Conservation (phyloP, 331 rosid genomes). For the Cucumis variabilis region DNA sequence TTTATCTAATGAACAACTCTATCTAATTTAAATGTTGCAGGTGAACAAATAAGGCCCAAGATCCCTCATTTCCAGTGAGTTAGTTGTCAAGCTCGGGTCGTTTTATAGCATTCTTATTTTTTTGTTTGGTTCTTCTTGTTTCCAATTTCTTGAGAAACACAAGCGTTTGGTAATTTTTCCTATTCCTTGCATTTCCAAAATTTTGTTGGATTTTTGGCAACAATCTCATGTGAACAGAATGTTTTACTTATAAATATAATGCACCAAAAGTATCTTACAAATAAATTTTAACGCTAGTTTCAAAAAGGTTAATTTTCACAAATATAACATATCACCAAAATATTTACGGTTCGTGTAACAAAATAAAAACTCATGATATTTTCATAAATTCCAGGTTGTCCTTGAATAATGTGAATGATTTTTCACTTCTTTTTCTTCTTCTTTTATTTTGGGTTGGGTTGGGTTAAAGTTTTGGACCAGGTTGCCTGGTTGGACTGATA, state of each 20-base stretch:
- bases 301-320: too few relatives aligned
- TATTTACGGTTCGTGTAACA: too few relatives aligned
- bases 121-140: background rate
- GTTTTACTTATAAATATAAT: background rate
- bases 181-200: background rate
- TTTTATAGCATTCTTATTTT: too few relatives aligned
- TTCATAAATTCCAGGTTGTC: too few relatives aligned
- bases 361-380: too few relatives aligned
- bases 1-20: background rate
- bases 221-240: background rate
- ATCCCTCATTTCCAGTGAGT: background rate
- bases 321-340: too few relatives aligned
- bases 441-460: too few relatives aligned
- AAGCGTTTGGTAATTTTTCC: background rate
- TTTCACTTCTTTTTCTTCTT: too few relatives aligned
- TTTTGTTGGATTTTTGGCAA: background rate
- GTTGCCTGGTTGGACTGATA: too few relatives aligned
- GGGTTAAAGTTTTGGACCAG: too few relatives aligned
- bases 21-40: conserved; percentile 9
- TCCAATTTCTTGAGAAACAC: background rate
- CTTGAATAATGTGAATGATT: too few relatives aligned
- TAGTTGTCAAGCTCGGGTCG: background rate
- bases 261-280: background rate
- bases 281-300: background rate
- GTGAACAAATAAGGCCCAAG: background rate